These are phyloP conservation scores for Allomyces macrogynus DNA, from an alignment of 192 early-diverging fungal genomes.

Conservation along the genomic window DNA sequence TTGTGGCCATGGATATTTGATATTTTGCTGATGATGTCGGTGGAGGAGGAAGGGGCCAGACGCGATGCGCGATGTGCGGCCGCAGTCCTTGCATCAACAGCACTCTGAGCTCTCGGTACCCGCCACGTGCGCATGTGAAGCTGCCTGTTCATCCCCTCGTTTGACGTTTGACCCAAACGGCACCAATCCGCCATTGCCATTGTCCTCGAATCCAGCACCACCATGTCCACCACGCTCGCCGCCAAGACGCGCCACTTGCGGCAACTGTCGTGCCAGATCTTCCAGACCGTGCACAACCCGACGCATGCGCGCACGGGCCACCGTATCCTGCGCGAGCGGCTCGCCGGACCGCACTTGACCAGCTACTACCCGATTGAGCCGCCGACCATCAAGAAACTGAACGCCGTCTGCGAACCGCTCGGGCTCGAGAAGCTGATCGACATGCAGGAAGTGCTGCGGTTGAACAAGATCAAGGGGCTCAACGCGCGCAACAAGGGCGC, in stretches of 20 bases:
- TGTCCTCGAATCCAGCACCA: slow-evolving; percentile 2
- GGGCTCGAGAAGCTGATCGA: background rate
- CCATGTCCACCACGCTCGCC: slow-evolving; percentile 12
- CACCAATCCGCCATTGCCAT: too few species aligned
- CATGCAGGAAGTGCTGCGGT: background rate
- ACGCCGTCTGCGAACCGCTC: background rate
- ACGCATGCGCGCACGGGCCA: slow-evolving; percentile 43
- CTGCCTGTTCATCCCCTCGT: too few species aligned
- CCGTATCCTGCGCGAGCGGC: slow-evolving; percentile 44
- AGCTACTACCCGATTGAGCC: slow-evolving; percentile 33
- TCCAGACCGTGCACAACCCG: slow-evolving; percentile 49
- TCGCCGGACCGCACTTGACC: slow-evolving; percentile 43
- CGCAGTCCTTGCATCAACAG: too few species aligned
- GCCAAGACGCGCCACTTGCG: slow-evolving; percentile 23
- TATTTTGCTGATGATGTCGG: too few species aligned
- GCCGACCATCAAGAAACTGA: background rate
- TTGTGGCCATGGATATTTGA: too few species aligned
- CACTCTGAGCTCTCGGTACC: too few species aligned
- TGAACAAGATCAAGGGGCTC: background rate
- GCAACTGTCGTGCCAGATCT: slow-evolving; percentile 39
- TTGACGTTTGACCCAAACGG: too few species aligned
- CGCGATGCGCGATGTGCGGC: too few species aligned
- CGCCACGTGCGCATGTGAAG: too few species aligned
- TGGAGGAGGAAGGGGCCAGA: too few species aligned
- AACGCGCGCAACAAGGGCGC: background rate